Conservation (phyloP, 257 asterid species). For the Solanum bulbocastanum region DNA sequence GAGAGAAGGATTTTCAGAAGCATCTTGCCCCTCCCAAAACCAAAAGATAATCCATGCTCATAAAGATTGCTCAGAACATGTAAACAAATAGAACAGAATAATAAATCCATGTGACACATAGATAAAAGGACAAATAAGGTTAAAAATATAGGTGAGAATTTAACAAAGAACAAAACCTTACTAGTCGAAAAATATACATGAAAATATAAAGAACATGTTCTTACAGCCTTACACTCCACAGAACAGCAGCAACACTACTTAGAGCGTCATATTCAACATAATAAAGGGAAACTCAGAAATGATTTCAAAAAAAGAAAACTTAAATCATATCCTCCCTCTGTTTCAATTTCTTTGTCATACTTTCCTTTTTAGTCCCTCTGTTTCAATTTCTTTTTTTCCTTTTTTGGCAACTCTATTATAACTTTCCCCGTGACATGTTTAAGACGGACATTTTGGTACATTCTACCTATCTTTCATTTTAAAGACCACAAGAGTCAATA, state of each 20-base stretch:
- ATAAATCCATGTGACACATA: neutral
- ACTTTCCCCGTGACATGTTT: too few relatives aligned
- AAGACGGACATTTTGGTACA: neutral
- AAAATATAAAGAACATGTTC: neutral
- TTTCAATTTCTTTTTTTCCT: neutral
- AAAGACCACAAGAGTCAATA: neutral
- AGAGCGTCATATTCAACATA: neutral
- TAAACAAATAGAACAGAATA: neutral
- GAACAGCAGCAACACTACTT: neutral
- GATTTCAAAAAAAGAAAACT: neutral
- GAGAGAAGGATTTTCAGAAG: neutral
- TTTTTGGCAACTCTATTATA: neutral
- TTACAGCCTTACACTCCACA: neutral
- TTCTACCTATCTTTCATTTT: neutral
- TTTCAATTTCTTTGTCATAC: neutral
- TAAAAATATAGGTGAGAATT: neutral
- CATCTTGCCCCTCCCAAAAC: neutral
- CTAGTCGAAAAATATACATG: neutral
- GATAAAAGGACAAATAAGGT: neutral
- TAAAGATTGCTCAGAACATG: neutral
- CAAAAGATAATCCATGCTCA: neutral
- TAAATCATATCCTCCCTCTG: neutral
- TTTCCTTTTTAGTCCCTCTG: neutral
- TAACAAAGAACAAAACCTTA: neutral
- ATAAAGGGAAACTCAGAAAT: neutral